Conservation (phyloP, 2,329 filamentous ascomycete species). For the Trichoderma asperellum region DNA sequence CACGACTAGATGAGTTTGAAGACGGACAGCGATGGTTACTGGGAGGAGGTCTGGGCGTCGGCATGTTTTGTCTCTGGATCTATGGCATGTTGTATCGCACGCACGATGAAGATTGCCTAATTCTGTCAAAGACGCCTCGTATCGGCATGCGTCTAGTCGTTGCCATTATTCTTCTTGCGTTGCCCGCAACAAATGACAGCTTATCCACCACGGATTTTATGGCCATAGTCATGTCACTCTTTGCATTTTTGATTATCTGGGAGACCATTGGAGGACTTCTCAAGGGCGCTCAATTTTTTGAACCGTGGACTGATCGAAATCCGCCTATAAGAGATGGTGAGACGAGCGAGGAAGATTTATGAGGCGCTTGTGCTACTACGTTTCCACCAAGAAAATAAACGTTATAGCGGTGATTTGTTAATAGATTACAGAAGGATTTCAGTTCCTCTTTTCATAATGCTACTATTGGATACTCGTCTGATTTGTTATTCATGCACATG, state of each 20-base stretch:
- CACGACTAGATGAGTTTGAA: conserved; percentile 45
- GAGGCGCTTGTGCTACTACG: neutral
- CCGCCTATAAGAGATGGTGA: conserved; percentile 36
- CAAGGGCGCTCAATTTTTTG: conserved; percentile 39
- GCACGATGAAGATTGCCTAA: conserved; percentile 42
- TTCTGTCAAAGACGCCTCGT: conserved; percentile 43
- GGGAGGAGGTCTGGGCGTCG: conserved; percentile 50
- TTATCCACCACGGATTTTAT: conserved; percentile 43
- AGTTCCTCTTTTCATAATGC: neutral
- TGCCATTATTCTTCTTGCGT: conserved; percentile 40
- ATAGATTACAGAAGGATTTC: neutral
- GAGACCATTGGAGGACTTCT: conserved; percentile 47
- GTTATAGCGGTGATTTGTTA: neutral
- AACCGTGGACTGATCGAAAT: conserved; percentile 41
- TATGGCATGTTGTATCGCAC: conserved; percentile 49
- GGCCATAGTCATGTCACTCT: conserved; percentile 48
- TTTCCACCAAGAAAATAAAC: neutral
- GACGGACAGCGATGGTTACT: conserved; percentile 52
- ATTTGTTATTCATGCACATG: neutral
- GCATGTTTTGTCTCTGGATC: conserved; percentile 50
- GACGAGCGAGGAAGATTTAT: neutral
- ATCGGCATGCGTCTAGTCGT: conserved; percentile 43
- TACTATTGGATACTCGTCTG: neutral
- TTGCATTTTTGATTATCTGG: conserved; percentile 49
- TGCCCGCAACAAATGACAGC: conserved; percentile 44